phyloP scores from a whole-genome alignment of 75 land plant genomes.

The Pinus taeda region DNA sequence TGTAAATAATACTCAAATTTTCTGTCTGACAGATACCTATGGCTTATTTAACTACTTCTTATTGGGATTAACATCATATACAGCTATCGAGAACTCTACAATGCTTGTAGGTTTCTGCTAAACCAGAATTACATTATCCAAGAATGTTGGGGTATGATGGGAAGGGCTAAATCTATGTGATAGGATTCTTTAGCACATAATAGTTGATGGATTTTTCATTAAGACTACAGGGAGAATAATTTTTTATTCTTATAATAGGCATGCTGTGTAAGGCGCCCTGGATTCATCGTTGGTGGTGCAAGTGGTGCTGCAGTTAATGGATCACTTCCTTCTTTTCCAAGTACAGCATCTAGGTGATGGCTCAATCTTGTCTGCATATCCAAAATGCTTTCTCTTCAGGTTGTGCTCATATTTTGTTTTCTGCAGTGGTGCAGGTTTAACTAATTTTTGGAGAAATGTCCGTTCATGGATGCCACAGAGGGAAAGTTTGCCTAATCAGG shows the following conservation, averaged over 20 bases:
- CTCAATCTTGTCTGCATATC: not conserved
- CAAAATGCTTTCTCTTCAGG: not conserved
- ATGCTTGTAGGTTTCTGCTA: constrained; percentile 50
- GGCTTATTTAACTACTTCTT: constrained; percentile 70
- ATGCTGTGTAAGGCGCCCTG: constrained; percentile 73
- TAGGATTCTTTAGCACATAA: not conserved
- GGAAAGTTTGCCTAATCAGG: constrained; percentile 47
- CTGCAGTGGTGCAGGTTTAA: constrained; percentile 35
- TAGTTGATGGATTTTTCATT: not conserved
- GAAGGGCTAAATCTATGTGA: not conserved
- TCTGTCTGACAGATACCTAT: constrained; percentile 59
- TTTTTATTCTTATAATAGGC: constrained; percentile 41
- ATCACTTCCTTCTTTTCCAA: constrained; percentile 60
- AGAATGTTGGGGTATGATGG: not conserved
- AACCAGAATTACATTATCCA: constrained; percentile 8
- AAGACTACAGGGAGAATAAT: not conserved
- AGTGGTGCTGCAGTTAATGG: constrained; percentile 38
- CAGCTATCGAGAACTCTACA: constrained; percentile 69
- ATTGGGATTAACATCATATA: constrained; percentile 69
- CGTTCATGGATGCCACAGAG: constrained; percentile 84
- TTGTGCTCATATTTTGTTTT: not conserved
- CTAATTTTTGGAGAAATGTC: constrained; percentile 62
- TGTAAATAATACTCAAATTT: not conserved
- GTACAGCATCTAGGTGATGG: constrained; percentile 16
- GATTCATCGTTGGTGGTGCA: constrained; percentile 87